Conservation (phyloP, 139 green algal species). For the Limnomonas spitsbergensis region DNA sequence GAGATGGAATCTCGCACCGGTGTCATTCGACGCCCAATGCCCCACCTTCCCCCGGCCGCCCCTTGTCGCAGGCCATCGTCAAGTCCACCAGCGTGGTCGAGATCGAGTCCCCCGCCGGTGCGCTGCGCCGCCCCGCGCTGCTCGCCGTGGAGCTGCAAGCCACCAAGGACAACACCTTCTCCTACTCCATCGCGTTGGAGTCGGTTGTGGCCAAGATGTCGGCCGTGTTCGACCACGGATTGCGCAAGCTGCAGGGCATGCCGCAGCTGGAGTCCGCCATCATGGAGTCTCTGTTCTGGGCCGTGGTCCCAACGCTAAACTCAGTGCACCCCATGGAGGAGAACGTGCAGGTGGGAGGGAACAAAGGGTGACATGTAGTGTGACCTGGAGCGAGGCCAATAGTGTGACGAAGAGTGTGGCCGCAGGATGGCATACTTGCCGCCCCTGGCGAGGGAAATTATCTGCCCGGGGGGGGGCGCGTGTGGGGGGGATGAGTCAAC, state of each 20-base stretch:
- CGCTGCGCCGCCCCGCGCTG: constrained; percentile 47
- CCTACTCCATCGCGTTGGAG: constrained; percentile 46
- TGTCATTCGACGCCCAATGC: no score
- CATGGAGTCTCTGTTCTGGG: constrained; percentile 81
- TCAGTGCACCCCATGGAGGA: constrained; percentile 62
- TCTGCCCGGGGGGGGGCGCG: no score
- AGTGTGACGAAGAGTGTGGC: not conserved
- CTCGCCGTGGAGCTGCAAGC: constrained; percentile 60
- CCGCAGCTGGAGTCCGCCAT: constrained; percentile 68
- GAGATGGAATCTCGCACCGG: no score
- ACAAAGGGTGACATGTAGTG: no score
- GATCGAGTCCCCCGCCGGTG: constrained; percentile 27
- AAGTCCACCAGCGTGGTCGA: not conserved
- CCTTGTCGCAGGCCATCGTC: not conserved
- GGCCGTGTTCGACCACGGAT: constrained; percentile 56
- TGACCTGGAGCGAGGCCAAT: constrained; percentile 1
- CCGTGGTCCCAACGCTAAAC: constrained; percentile 51
- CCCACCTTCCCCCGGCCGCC: no score
- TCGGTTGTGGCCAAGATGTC: constrained; percentile 38
- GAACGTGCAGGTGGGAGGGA: constrained; percentile 36
- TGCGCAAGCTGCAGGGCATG: constrained; percentile 56
- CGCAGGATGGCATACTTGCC: not conserved
- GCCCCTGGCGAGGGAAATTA: constrained; percentile 16
- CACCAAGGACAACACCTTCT: constrained; percentile 49
- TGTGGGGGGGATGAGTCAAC: no score